Evolutionary conservation across 108 stramenopile species (phyloP).

Genomic region (Licmophora abbreviata): DNA sequence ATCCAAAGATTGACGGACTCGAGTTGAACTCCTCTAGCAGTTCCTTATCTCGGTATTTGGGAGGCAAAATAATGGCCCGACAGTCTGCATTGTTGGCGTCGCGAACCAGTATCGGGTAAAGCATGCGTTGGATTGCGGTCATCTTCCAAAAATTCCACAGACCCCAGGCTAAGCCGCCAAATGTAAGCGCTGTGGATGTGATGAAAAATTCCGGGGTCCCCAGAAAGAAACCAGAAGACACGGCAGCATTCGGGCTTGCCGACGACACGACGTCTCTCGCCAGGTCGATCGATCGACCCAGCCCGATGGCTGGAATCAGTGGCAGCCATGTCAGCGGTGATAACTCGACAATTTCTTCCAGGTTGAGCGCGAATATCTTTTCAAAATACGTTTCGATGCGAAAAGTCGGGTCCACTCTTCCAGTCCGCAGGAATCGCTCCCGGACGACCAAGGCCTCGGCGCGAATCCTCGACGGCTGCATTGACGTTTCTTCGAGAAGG

Average conservation of each 20-base stretch:
- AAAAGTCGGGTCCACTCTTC: constrained; percentile 11
- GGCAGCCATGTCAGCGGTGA: constrained; percentile 33
- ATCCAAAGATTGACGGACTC: constrained; percentile 11
- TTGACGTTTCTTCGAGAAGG: not conserved
- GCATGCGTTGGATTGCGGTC: constrained; percentile 19
- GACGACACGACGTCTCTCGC: constrained; percentile 22
- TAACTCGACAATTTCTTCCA: constrained; percentile 30
- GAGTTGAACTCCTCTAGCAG: constrained; percentile 17
- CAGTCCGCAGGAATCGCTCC: constrained; percentile 16
- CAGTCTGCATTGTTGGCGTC: constrained; percentile 6
- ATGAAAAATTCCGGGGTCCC: constrained; percentile 14
- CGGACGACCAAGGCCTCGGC: constrained; percentile 24
- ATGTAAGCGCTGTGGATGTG: constrained; percentile 3
- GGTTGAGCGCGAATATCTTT: constrained; percentile 24
- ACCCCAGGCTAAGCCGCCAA: constrained; percentile 16
- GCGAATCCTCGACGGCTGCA: constrained; percentile 6
- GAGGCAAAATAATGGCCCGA: constrained; percentile 17
- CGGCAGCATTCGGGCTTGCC: constrained; percentile 17
- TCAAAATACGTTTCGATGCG: constrained; percentile 26
- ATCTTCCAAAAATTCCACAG: constrained; percentile 38
- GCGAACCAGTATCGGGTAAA: constrained; percentile 20
- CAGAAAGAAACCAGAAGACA: constrained; percentile 23
- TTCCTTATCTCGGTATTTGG: constrained; percentile 15
- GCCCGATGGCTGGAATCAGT: constrained; percentile 25
- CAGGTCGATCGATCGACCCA: constrained; percentile 30